Evolutionary conservation across 2,329 filamentous ascomycete species (phyloP).

Genomic region (Diplocarpon mali): DNA sequence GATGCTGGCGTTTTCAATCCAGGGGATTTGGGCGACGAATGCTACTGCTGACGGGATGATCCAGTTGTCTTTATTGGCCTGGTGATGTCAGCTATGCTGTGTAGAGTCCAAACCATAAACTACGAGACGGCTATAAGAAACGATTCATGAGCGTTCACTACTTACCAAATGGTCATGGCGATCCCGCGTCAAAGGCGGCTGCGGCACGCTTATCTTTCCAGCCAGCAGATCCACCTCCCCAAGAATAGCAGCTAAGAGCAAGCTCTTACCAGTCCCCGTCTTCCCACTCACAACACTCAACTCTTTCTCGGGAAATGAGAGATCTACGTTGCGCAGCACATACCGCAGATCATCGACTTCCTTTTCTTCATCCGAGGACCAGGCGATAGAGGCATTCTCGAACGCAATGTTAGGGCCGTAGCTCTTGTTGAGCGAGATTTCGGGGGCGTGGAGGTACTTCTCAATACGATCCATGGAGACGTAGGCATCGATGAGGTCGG

Average conservation of each 20-base stretch:
- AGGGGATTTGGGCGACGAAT: constrained; percentile 61
- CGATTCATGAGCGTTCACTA: no score
- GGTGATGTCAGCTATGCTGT: no score
- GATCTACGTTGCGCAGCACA: constrained; percentile 49
- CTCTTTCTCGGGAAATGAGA: constrained; percentile 57
- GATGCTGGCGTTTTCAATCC: constrained; percentile 75
- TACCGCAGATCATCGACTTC: constrained; percentile 49
- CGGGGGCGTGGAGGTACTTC: constrained; percentile 55
- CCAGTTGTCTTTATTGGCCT: constrained; percentile 45
- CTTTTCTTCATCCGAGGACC: constrained; percentile 58
- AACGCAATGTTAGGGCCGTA: constrained; percentile 52
- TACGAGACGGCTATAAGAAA: no score
- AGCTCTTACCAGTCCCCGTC: constrained; percentile 68
- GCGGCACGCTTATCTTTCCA: constrained; percentile 48
- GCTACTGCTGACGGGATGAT: constrained; percentile 58
- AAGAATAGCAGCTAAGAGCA: constrained; percentile 62
- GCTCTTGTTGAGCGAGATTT: constrained; percentile 43
- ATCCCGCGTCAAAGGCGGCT: constrained; percentile 38
- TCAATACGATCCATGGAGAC: constrained; percentile 65
- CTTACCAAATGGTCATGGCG: constrained; percentile 49
- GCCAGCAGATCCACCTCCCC: constrained; percentile 62
- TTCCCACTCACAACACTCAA: constrained; percentile 67
- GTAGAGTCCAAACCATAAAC: no score
- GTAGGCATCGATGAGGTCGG: constrained; percentile 58
- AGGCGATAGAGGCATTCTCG: constrained; percentile 57